Evolutionary conservation across 805 yeast genomes (phyloP).

Genomic region (Yamadazyma laniorum): DNA sequence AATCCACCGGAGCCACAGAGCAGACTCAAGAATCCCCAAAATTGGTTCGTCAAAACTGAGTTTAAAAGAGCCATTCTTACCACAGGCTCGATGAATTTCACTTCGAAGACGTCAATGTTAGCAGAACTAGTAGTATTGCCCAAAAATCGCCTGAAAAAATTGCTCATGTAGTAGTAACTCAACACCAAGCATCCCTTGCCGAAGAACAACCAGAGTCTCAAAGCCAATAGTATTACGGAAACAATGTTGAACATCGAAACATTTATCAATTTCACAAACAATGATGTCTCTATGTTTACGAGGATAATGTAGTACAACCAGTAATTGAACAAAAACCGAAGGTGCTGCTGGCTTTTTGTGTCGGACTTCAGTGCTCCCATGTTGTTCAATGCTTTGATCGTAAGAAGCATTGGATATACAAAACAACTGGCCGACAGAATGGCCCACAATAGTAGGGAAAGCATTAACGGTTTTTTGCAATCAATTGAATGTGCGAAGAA

Average conservation of each 20-base stretch:
- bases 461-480: constrained; percentile 10
- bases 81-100: constrained; percentile 16
- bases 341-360: constrained; percentile 9
- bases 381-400: constrained; percentile 18
- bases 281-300: constrained; percentile 12
- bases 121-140: constrained; percentile 2
- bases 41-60: constrained; percentile 2
- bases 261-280: constrained; percentile 12
- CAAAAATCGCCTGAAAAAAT: constrained; percentile 7
- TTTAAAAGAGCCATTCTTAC: constrained; percentile 7
- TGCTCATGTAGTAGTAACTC: constrained; percentile 16
- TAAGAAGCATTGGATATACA: constrained; percentile 18
- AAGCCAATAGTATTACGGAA: constrained; percentile 6
- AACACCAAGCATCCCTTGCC: constrained; percentile 25
- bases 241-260: constrained; percentile 11
- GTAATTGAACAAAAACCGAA: constrained; percentile 20
- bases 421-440: constrained; percentile 9
- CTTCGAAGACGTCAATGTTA: constrained; percentile 15
- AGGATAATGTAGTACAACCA: constrained; percentile 22
- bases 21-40: neutral
- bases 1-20: constrained; percentile 9
- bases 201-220: constrained; percentile 23
- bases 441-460: constrained; percentile 8
- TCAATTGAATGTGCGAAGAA: too few relatives aligned
- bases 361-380: constrained; percentile 1